A percentile compares a stretch with the other conserved stretches of the same genome.
Conservation (phyloP, 768 basidiomycete genomes). For the Termitomyces sp. region DNA sequence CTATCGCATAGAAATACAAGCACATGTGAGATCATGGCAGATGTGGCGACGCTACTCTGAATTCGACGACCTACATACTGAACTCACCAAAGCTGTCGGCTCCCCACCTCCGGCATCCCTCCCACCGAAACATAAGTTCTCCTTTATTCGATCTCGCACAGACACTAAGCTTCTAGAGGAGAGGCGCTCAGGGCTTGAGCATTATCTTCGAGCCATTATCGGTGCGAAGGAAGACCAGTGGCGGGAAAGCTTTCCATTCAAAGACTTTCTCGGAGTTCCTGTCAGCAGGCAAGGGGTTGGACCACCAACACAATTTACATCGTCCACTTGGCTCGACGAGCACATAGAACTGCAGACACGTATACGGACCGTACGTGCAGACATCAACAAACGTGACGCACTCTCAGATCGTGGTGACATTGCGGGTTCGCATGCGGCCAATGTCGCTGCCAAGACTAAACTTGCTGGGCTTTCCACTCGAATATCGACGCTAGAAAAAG, state of each 20-base stretch:
- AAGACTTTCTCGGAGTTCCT: conserved; percentile 84
- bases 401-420: conserved; percentile 73
- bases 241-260: conserved; percentile 74
- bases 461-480: conserved; percentile 72
- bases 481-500: conserved; percentile 66
- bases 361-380: conserved; percentile 77
- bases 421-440: conserved; percentile 66
- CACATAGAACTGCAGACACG: conserved; percentile 71
- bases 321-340: conserved; percentile 86
- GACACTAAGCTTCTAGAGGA: conserved; percentile 69
- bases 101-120: conserved; percentile 74
- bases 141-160: conserved; percentile 53
- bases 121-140: conserved; percentile 80
- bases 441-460: conserved; percentile 82
- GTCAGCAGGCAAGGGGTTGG: conserved; percentile 44
- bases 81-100: conserved; percentile 75
- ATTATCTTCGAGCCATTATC: conserved; percentile 82
- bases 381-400: conserved; percentile 84
- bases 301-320: conserved; percentile 53
- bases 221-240: conserved; percentile 76
- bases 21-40: conserved; percentile 87
- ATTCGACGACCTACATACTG: conserved; percentile 81
- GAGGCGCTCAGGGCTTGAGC: conserved; percentile 70
- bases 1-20: conserved; percentile 79
- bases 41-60: conserved; percentile 95